A percentile compares a stretch with the other conserved stretches of the same genome.
phyloP scores from a whole-genome alignment of 345 rosid species.

The Psidium friedrichsthalianum region DNA sequence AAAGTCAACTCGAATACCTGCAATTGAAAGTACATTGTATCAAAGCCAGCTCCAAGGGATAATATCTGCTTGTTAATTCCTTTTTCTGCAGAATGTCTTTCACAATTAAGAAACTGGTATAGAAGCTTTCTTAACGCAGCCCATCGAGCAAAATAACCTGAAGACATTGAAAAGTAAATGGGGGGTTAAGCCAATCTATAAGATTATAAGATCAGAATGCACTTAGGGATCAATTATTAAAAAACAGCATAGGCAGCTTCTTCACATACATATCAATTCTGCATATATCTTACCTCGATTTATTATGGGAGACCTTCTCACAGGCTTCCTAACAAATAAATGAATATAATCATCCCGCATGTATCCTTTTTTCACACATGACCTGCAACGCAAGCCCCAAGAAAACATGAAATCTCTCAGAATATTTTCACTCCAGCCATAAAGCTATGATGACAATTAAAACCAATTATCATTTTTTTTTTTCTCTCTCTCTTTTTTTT shows the following conservation, averaged over 20 bases:
- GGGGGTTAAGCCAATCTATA: background rate
- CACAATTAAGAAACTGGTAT: slow-evolving; percentile 61
- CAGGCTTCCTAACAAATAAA: slow-evolving; percentile 77
- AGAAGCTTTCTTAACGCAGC: slow-evolving; percentile 85
- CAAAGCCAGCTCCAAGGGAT: slow-evolving; percentile 95
- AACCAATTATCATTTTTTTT: background rate
- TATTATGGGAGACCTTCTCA: slow-evolving; percentile 87
- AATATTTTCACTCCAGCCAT: background rate
- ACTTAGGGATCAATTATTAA: background rate
- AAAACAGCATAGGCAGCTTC: background rate
- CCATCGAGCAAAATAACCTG: slow-evolving; percentile 95
- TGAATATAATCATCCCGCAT: slow-evolving; percentile 83
- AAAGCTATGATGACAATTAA: background rate
- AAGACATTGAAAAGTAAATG: background rate
- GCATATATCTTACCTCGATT: slow-evolving; percentile 54
- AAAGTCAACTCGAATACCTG: slow-evolving; percentile 33
- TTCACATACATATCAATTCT: background rate
- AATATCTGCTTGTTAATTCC: slow-evolving; percentile 63
- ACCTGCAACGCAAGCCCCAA: slow-evolving; percentile 30
- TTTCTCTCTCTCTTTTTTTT: too few relatives aligned
- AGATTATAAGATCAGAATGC: background rate
- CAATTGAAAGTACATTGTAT: slow-evolving; percentile 80
- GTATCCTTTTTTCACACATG: slow-evolving; percentile 81
- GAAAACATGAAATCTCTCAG: background rate
- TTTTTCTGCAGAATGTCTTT: slow-evolving; percentile 8